Base-by-base conservation (phyloP, 2,329 filamentous ascomycete species). In the Ceratocystis huliohia region DNA sequence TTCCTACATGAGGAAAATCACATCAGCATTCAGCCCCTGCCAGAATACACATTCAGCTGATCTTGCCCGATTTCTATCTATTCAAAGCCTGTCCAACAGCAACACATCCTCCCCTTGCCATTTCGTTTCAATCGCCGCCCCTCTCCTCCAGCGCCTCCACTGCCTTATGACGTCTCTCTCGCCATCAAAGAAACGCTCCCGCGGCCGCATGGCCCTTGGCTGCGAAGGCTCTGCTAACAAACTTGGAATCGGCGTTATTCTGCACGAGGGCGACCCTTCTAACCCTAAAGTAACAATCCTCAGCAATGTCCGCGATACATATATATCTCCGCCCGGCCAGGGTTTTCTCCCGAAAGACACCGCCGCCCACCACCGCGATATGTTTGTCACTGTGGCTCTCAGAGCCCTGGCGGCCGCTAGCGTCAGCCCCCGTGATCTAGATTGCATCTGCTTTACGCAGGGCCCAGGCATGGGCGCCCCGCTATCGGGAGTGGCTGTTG, bases 311-410 rank as follows among this genome's bases (percentile, higher is more conserved):
- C 88, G 94, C 65, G 89, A 97, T 78, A 99, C 94, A 22, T 99
- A 93, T 78, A 82, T 88, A 72, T 89, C 93, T 57, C 93, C 94
- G 3, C 91, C 94, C 0, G 94, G 94, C 56, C 89, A 92, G 68
- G 94, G 94, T 3, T 97, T 99, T 77, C 83, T 97, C 3, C 94
- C 94, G 69, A 96, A 97, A 75, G 94, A 99, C 78, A 96, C 93
- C 0, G 94, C 94, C 17, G 84, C 84, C 64, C 94, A 99, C 78
- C 94, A 99, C 81, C 87, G 94, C 70, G 75, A 84, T 73, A 90
- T 88, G 85, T 90, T 97, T 69, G 88, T 91, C 17, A 79, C 81
- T 28, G 80, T 97, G n/a, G 88, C 94, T 20, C 90, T 87, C 71
- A 83, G 84, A 69, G 90, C 93, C 3, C 83, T 99, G 69, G 79